Percentiles rank a stretch among this genome's conserved stretches.
phyloP scores from a whole-genome alignment of 2,329 filamentous ascomycete genomes.

The Aspergillus sp. region DNA sequence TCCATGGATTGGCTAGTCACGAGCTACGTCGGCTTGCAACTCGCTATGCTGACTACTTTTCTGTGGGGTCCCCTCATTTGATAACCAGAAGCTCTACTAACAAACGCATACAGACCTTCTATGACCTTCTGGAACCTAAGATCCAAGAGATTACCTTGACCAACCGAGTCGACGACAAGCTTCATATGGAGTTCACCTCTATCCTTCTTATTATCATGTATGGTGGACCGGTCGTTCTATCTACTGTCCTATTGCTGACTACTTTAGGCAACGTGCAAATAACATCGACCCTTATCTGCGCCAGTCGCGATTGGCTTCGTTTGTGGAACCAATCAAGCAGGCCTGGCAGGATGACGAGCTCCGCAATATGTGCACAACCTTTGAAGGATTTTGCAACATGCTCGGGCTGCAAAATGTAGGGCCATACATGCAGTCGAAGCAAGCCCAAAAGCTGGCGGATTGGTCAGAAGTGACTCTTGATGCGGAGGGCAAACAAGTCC shows the following conservation, averaged over 20 bases:
- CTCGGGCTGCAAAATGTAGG: slow-evolving; percentile 79
- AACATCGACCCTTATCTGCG: slow-evolving; percentile 71
- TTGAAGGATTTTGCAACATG: slow-evolving; percentile 75
- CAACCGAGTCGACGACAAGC: slow-evolving; percentile 75
- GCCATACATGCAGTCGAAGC: slow-evolving; percentile 70
- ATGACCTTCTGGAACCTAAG: slow-evolving; percentile 80
- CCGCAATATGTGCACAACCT: slow-evolving; percentile 68
- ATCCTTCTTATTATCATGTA: slow-evolving; percentile 92
- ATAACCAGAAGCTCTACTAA: slow-evolving; percentile 12
- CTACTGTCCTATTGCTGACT: slow-evolving; percentile 11
- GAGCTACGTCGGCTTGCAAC: slow-evolving; percentile 86
- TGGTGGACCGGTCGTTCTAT: neutral
- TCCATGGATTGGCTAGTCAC: slow-evolving; percentile 80
- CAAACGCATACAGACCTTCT: slow-evolving; percentile 63
- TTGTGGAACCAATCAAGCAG: slow-evolving; percentile 77
- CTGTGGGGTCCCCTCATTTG: slow-evolving; percentile 54
- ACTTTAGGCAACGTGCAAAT: slow-evolving; percentile 70
- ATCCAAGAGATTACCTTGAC: slow-evolving; percentile 73
- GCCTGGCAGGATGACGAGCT: slow-evolving; percentile 76
- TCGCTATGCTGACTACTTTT: slow-evolving; percentile 86
- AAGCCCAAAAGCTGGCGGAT: slow-evolving; percentile 74
- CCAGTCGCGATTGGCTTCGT: slow-evolving; percentile 69
- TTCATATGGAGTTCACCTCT: slow-evolving; percentile 81
- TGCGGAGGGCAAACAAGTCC: slow-evolving; percentile 73
- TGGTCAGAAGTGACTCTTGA: slow-evolving; percentile 81